Conservation (phyloP, 1,284 basidiomycete genomes). For the Rugosomyces carneus region DNA sequence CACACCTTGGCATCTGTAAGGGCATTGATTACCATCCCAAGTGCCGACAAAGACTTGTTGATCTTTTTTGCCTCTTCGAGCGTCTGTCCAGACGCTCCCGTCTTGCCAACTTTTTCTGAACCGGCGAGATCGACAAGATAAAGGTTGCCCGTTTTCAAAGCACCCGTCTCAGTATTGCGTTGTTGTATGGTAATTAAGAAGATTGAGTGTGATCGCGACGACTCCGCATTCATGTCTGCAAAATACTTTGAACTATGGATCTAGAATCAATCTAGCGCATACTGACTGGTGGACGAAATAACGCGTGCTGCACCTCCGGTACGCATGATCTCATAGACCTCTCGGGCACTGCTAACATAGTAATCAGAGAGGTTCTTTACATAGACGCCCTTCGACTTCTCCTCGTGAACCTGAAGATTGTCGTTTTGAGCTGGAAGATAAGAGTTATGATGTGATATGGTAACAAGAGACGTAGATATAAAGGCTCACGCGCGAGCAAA, state of each 20-base stretch:
- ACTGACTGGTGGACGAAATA: slow-evolving; percentile 91
- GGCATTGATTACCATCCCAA: slow-evolving; percentile 99
- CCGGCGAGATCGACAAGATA: slow-evolving; percentile 98
- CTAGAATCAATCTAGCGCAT: not conserved
- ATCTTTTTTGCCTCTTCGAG: slow-evolving; percentile 99
- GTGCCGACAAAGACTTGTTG: slow-evolving; percentile 95
- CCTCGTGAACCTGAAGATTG: slow-evolving; percentile 97
- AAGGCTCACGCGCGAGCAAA: slow-evolving; percentile 83
- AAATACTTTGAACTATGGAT: slow-evolving; percentile 4
- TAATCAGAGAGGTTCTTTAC: slow-evolving; percentile 98
- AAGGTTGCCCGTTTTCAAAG: slow-evolving; percentile 93
- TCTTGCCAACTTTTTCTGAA: slow-evolving; percentile 99
- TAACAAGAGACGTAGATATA: not conserved
- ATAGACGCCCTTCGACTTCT: slow-evolving; percentile 96
- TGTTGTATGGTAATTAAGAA: slow-evolving; percentile 98
- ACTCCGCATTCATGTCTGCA: slow-evolving; percentile 99
- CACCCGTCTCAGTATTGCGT: slow-evolving; percentile 92
- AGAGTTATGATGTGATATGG: slow-evolving; percentile 4
- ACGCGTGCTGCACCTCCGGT: slow-evolving; percentile 90
- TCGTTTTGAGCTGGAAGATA: slow-evolving; percentile 83
- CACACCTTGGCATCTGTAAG: slow-evolving; percentile 92
- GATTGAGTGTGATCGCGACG: slow-evolving; percentile 98
- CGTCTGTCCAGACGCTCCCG: slow-evolving; percentile 97
- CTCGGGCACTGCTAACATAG: slow-evolving; percentile 94
- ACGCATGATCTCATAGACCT: slow-evolving; percentile 99